Conservation (phyloP, 768 basidiomycete species). For the Fomitopsis pulvina region DNA sequence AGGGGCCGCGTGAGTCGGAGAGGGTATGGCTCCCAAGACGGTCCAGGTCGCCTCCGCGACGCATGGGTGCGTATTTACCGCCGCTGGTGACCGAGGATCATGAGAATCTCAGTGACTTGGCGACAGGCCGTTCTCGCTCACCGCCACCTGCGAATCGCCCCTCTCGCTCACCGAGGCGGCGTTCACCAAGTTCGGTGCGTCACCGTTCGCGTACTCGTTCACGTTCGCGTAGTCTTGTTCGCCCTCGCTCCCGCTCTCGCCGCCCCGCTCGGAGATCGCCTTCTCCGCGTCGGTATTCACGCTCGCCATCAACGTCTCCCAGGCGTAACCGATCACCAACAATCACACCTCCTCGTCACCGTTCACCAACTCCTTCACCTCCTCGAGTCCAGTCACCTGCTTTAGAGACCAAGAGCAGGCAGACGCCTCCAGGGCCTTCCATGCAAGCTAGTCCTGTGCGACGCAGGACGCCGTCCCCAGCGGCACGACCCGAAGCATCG, state of each 20-base stretch:
- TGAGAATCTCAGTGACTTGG: not conserved
- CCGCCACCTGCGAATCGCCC: slow-evolving; percentile 6
- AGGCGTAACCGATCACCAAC: slow-evolving; percentile 10
- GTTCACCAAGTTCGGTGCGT: not conserved
- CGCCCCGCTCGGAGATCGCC: slow-evolving; percentile 8
- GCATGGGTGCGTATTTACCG: slow-evolving; percentile 12
- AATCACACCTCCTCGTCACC: slow-evolving; percentile 7
- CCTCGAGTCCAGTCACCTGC: not conserved
- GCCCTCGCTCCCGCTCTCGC: slow-evolving; percentile 12
- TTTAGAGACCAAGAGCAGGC: not conserved
- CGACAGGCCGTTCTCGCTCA: slow-evolving; percentile 2
- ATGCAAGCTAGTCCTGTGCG: not conserved
- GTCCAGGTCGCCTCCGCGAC: slow-evolving; percentile 20
- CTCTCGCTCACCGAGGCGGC: slow-evolving; percentile 5
- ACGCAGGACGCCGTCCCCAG: not conserved
- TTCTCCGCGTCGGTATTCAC: not conserved
- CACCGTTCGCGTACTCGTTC: not conserved
- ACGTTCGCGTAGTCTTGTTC: not conserved
- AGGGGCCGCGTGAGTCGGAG: slow-evolving; percentile 9
- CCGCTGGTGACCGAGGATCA: too few relatives aligned
- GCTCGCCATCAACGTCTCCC: not conserved
- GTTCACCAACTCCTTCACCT: slow-evolving; percentile 4
- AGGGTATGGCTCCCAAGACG: slow-evolving; percentile 14
- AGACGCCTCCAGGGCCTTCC: not conserved
- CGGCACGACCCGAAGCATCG: not conserved